phyloP scores from a whole-genome alignment of 2,329 filamentous ascomycete genomes.

The Scleromitrula shiraiana region DNA sequence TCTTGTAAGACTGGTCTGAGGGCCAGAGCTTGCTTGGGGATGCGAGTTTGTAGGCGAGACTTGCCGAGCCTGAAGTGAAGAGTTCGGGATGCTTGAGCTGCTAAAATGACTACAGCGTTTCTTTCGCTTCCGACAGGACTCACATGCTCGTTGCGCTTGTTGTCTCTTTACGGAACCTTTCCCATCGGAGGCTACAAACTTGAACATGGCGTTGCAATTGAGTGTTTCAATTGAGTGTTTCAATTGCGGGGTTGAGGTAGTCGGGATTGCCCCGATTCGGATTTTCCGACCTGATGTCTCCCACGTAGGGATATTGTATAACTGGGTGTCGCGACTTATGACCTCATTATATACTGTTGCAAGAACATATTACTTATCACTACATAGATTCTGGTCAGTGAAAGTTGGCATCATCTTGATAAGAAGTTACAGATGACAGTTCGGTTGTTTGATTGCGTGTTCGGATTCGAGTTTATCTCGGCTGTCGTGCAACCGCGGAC shows the following conservation, averaged over 20 bases:
- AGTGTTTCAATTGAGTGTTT: neutral
- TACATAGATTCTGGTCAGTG: too few species aligned
- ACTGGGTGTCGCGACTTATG: too few species aligned
- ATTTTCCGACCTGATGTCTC: too few species aligned
- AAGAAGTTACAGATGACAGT: too few species aligned
- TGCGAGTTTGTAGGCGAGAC: neutral
- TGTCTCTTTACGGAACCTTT: conserved; percentile 45
- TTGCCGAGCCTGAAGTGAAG: neutral
- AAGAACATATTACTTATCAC: too few species aligned
- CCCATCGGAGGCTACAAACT: conserved; percentile 49
- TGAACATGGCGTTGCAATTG: conserved; percentile 38
- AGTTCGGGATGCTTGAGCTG: neutral
- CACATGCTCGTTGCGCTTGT: conserved; percentile 51
- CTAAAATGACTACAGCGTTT: conserved; percentile 35
- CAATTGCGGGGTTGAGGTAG: neutral
- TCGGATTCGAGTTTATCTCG: too few species aligned
- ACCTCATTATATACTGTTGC: too few species aligned
- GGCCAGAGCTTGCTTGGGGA: neutral
- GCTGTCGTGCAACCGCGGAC: too few species aligned
- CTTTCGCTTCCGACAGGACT: conserved; percentile 38
- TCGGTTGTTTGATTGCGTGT: too few species aligned
- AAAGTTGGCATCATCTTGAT: too few species aligned
- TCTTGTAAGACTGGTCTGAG: neutral
- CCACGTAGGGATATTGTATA: too few species aligned
- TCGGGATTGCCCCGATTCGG: too few species aligned